Evolutionary conservation across 2,329 filamentous ascomycete species (phyloP).

Genomic region (Neoarthrinium moseri): DNA sequence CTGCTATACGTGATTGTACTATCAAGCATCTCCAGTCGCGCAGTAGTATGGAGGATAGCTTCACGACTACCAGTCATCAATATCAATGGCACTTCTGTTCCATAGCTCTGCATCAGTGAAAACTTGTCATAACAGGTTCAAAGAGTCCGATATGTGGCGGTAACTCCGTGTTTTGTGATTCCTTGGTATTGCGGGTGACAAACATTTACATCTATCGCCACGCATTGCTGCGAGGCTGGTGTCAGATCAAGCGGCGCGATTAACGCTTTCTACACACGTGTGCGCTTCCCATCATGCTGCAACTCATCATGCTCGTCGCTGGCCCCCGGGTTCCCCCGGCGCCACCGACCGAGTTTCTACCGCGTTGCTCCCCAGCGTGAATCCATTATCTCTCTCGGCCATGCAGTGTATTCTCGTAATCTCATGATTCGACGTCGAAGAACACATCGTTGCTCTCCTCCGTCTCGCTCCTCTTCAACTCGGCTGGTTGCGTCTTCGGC

Average conservation of each 20-base stretch:
- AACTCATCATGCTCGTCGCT: no score
- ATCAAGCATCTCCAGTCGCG: no score
- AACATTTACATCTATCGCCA: neutral
- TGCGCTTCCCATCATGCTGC: neutral
- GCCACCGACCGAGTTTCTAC: no score
- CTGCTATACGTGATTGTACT: no score
- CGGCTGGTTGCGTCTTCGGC: slow-evolving; percentile 27
- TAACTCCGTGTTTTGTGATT: neutral
- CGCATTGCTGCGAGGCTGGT: neutral
- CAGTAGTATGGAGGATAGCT: no score
- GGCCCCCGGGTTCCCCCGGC: no score
- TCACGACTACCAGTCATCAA: no score
- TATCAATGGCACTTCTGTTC: no score
- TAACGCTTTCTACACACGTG: neutral
- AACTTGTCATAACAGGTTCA: no score
- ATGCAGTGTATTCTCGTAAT: neutral
- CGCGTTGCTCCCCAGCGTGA: neutral
- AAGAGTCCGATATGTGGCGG: no score
- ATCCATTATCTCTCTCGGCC: neutral
- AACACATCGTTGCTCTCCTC: slow-evolving; percentile 36
- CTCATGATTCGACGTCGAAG: slow-evolving; percentile 26
- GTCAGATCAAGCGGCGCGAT: neutral
- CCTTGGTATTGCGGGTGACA: neutral
- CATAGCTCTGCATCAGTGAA: no score
- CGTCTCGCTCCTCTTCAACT: slow-evolving; percentile 32